Conservation (phyloP, 371 early-diverging fungal genomes). For the Blakeslea trispora region DNA sequence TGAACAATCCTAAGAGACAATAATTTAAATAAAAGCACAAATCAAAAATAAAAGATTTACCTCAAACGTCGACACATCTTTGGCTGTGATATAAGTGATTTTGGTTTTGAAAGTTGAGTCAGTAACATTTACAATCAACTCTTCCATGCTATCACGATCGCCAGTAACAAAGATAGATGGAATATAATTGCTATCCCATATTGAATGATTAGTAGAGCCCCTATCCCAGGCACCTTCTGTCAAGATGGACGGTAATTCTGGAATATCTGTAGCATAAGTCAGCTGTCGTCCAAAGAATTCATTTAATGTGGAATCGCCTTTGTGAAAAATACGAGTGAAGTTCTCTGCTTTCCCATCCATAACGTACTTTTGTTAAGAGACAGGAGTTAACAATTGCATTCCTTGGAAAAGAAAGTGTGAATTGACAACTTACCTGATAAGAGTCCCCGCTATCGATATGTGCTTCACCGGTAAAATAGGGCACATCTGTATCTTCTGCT, state of each 20-base stretch:
- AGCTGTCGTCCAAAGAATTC: slow-evolving; percentile 52
- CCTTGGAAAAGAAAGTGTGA: neutral
- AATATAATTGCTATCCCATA: slow-evolving; percentile 59
- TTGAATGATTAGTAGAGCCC: slow-evolving; percentile 35
- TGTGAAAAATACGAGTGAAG: slow-evolving; percentile 49
- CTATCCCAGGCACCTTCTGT: slow-evolving; percentile 38
- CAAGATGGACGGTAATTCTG: slow-evolving; percentile 55
- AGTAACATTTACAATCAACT: slow-evolving; percentile 30
- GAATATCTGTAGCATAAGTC: slow-evolving; percentile 56
- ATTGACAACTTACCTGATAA: slow-evolving; percentile 44
- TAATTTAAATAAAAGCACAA: no score
- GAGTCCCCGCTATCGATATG: slow-evolving; percentile 38
- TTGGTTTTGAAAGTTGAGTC: slow-evolving; percentile 27
- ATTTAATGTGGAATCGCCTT: slow-evolving; percentile 44
- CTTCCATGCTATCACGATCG: slow-evolving; percentile 24
- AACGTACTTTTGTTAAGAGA: slow-evolving; percentile 41
- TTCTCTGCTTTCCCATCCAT: slow-evolving; percentile 47
- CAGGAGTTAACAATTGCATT: neutral
- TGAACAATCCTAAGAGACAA: slow-evolving; percentile 20
- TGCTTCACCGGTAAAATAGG: slow-evolving; percentile 50
- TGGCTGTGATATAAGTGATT: slow-evolving; percentile 40
- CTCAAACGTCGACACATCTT: slow-evolving; percentile 29
- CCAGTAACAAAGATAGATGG: slow-evolving; percentile 53
- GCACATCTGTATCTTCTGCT: slow-evolving; percentile 48
- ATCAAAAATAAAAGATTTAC: slow-evolving; percentile 8